Evolutionary conservation across 228 moss, liverwort and hornwort genomes (phyloP).

Genomic region (Sphagnum magellanicum): DNA sequence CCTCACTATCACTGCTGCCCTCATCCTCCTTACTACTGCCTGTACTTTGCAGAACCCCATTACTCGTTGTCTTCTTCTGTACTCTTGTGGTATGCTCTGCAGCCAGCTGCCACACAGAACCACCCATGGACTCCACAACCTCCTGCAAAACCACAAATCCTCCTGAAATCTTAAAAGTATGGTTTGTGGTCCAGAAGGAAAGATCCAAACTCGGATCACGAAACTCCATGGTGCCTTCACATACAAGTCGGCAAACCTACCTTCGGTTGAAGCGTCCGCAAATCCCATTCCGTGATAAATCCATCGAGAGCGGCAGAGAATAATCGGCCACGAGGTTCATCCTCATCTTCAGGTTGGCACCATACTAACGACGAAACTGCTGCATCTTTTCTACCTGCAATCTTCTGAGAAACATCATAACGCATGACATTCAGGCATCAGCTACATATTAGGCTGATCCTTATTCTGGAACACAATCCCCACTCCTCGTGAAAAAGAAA

Average conservation of each 20-base stretch:
- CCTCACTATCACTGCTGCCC: conserved; percentile 40
- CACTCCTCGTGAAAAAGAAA: too few species aligned
- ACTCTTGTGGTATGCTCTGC: conserved; percentile 41
- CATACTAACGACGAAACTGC: conserved; percentile 79
- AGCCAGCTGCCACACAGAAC: conserved; percentile 90
- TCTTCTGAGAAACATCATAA: conserved; percentile 31
- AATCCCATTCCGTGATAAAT: conserved; percentile 86
- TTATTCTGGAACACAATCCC: too few species aligned
- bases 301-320: conserved; percentile 94
- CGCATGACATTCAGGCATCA: too few species aligned
- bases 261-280: conserved; percentile 70
- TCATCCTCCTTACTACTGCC: not conserved
- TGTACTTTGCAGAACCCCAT: conserved; percentile 13
- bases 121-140: conserved; percentile 76
- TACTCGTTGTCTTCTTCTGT: conserved; percentile 5
- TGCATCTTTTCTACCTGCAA: conserved; percentile 83
- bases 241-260: conserved; percentile 10
- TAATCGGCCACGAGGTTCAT: conserved; percentile 65
- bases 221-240: too few species aligned
- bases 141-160: conserved; percentile 33
- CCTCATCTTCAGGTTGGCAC: conserved; percentile 53
- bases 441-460: too few species aligned
- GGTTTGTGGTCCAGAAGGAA: too few species aligned
- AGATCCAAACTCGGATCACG: too few species aligned
- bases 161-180: too few species aligned